Base-by-base conservation (phyloP, 2,329 filamentous ascomycete genomes). In the Diaporthe velutina region DNA sequence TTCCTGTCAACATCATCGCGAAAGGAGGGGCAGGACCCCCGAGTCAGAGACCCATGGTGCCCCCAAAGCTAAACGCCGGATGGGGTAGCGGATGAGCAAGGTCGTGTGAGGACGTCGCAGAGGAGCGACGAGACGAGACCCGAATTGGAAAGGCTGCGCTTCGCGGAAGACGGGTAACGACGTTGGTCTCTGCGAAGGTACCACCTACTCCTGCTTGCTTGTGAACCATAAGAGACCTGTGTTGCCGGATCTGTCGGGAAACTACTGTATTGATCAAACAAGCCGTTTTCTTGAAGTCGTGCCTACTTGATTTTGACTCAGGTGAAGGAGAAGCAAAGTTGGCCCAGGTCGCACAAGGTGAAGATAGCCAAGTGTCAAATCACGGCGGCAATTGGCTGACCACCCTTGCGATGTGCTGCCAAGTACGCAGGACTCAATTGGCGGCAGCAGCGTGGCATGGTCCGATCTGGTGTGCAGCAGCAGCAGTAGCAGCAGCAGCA, bases 11-110 rank as follows among this genome's bases (percentile, higher is more conserved):
- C 40, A 38, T 45, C 33, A 40, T 17, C 60, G 60, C 22, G 25
- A 22, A 50, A 55, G 33, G 55, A 64, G 67, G 66, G 28, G 45
- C n/a, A 54, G 10, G 40, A 17, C 15, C 35, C 42, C 54, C 57
- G 70, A 72, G 70, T 72, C 70, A 72, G 57, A 64, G 55, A 33
- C 57, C 67, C 67, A 48, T 48, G 68, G 67, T 57, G 68, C 68
- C 40, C 30, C 68, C 52, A 67, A 55, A 67, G 33, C 52, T 54
- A 66, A 72, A 74, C 68, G 61, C 67, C 45, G 38, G 67, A 72
- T 38, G 45, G 30, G 52, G 60, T 50, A 72, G 52, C 25, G 42
- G 60, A 72, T 70, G 13, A 35, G 25, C 52, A 42, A 60, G 52
- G 74, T 57, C 30, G 74, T 75, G 70, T 54, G 54, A 67, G 48